These are phyloP conservation scores for Crithidia sp. DNA, from an alignment of 208 protist genomes.

Conservation along the genomic window DNA sequence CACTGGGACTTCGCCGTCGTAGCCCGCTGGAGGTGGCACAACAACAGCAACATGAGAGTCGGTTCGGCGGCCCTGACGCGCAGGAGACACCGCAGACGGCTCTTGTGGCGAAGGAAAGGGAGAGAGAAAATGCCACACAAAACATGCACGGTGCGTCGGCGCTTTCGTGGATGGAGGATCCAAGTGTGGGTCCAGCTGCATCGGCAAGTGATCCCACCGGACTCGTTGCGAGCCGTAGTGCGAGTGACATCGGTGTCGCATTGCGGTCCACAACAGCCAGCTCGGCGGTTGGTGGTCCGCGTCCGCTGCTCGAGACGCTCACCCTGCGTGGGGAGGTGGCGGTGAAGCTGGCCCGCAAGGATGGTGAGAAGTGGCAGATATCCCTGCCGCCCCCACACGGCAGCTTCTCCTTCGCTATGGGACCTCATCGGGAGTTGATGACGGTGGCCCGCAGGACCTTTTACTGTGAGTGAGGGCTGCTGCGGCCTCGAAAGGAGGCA, in stretches of 20 bases:
- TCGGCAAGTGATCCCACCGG: neutral
- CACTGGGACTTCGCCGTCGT: slow-evolving; percentile 50
- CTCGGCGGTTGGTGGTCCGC: neutral
- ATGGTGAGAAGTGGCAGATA: slow-evolving; percentile 26
- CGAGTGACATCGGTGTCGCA: neutral
- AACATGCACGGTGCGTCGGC: neutral
- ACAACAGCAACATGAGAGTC: neutral
- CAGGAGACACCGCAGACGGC: neutral
- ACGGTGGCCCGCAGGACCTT: slow-evolving; percentile 12
- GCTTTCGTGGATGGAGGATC: too few relatives aligned
- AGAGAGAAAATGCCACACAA: too few relatives aligned
- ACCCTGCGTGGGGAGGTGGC: slow-evolving; percentile 22
- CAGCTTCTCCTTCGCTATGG: slow-evolving; percentile 26
- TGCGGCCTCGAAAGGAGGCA: neutral
- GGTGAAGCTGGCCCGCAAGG: slow-evolving; percentile 25
- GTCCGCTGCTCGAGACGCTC: slow-evolving; percentile 29
- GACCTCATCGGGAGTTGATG: slow-evolving; percentile 24
- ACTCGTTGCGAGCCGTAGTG: slow-evolving; percentile 1
- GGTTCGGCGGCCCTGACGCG: neutral
- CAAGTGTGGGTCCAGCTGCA: too few relatives aligned
- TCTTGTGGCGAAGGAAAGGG: neutral
- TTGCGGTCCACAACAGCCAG: neutral
- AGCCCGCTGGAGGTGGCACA: slow-evolving; percentile 16
- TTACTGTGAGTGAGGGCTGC: slow-evolving; percentile 17
- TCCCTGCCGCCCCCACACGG: slow-evolving; percentile 28